Percentiles rank a stretch among this genome's conserved stretches.
Evolutionary conservation across 352 stramenopile species (phyloP).

Genomic region (Phytophthora litchii): DNA sequence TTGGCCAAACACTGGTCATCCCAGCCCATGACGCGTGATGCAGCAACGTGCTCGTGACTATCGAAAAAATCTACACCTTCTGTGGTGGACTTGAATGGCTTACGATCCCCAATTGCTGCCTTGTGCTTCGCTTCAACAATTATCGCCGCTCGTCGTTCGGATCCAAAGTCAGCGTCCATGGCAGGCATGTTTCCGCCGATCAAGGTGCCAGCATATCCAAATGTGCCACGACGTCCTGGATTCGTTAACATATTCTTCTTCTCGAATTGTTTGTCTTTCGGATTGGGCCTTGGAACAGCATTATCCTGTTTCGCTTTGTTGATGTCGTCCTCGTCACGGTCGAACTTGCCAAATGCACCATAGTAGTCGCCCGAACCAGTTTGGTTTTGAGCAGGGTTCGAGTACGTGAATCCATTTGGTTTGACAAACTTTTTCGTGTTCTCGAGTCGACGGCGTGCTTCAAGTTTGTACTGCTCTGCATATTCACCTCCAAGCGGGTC

Average conservation of each 20-base stretch:
- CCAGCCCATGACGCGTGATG: slow-evolving; percentile 63
- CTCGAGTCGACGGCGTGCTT: slow-evolving; percentile 66
- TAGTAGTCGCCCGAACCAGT: slow-evolving; percentile 75
- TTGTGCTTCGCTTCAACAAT: slow-evolving; percentile 52
- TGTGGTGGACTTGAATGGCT: slow-evolving; percentile 76
- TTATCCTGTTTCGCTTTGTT: slow-evolving; percentile 59
- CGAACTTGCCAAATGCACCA: slow-evolving; percentile 68
- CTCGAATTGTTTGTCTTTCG: slow-evolving; percentile 68
- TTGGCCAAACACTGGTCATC: slow-evolving; percentile 73
- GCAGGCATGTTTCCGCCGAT: slow-evolving; percentile 60
- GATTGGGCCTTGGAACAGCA: slow-evolving; percentile 39
- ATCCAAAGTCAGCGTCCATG: slow-evolving; percentile 71
- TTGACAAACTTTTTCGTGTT: slow-evolving; percentile 78
- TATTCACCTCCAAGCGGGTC: slow-evolving; percentile 68
- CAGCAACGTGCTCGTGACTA: slow-evolving; percentile 72
- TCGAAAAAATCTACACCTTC: slow-evolving; percentile 76
- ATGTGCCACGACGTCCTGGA: slow-evolving; percentile 65
- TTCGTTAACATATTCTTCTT: slow-evolving; percentile 77
- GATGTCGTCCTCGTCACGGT: slow-evolving; percentile 67
- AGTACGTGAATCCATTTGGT: slow-evolving; percentile 71
- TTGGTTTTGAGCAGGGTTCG: slow-evolving; percentile 63
- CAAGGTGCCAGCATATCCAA: slow-evolving; percentile 73
- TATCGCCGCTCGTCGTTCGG: slow-evolving; percentile 38
- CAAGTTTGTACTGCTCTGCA: slow-evolving; percentile 71
- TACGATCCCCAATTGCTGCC: slow-evolving; percentile 63